These are phyloP conservation scores for Sanghuangporus baumii DNA, from an alignment of 1,284 basidiomycete species.

Conservation along the genomic window DNA sequence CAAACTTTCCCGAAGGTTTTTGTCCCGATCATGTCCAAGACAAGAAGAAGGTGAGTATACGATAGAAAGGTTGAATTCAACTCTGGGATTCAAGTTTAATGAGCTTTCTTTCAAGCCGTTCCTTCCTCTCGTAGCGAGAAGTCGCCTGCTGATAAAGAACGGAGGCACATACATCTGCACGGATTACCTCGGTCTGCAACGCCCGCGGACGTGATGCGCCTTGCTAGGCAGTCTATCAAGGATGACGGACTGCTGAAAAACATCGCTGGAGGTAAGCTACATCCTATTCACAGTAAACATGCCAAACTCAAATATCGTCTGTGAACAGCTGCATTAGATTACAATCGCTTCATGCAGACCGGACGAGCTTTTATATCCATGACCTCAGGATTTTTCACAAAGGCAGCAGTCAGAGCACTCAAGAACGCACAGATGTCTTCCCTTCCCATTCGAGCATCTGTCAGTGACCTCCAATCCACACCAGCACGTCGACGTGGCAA, in stretches of 20 bases:
- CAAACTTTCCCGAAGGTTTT: background rate
- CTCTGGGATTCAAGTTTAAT: background rate
- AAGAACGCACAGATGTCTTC: slow-evolving; percentile 40
- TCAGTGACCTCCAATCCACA: background rate
- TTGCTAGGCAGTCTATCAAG: slow-evolving; percentile 28
- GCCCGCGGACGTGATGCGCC: slow-evolving; percentile 50
- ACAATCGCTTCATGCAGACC: slow-evolving; percentile 51
- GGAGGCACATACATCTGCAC: slow-evolving; percentile 30
- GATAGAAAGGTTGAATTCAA: background rate
- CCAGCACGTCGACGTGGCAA: slow-evolving; percentile 32
- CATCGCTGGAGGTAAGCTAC: slow-evolving; percentile 42
- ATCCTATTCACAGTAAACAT: background rate
- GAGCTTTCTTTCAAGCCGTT: background rate
- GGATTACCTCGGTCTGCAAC: slow-evolving; percentile 48
- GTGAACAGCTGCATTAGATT: slow-evolving; percentile 51
- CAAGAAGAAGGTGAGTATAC: too few species aligned
- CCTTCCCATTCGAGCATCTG: slow-evolving; percentile 27
- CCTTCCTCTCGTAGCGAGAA: background rate
- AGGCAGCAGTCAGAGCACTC: slow-evolving; percentile 38
- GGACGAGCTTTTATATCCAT: slow-evolving; percentile 52
- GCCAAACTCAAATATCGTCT: background rate
- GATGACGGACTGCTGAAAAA: slow-evolving; percentile 41
- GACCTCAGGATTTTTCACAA: slow-evolving; percentile 37
- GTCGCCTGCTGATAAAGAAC: background rate
- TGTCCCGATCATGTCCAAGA: background rate